Evolutionary conservation across 352 stramenopile genomes (phyloP), one percentile per base, ranked within the genome.

Genomic region (Phytophthora sansomeana): DNA sequence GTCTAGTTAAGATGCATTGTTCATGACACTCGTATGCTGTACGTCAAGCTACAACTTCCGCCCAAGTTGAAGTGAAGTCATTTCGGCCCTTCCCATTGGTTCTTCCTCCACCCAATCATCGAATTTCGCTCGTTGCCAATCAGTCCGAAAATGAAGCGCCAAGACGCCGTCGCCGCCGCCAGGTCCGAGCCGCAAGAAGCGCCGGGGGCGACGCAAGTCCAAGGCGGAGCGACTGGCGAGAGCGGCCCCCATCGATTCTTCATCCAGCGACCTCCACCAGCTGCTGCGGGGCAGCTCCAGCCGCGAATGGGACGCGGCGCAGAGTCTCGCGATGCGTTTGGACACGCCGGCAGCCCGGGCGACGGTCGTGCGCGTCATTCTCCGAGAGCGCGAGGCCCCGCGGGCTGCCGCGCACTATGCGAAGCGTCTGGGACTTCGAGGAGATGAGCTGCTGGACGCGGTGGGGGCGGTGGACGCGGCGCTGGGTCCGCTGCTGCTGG

Each of bases 361-460:
- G 26, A 57, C 72, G 10, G 52, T 92, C 21, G 62, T 92, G 6
- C 58, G 53, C 6, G 52, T 53, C 10, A 67, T 93, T 58, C 60
- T 93, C 38, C 65, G 62, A 35, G 24, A 64, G 7, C 75, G 72
- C 14, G 32, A 75, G 30, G 74, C 69, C n/a, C 75, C 77, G 4
- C 74, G 73, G 36, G 83, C 83, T 4, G 85, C 83, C 3, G 85
- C 77, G 17, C 85, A 93, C 55, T 93, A 93, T 70, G 77, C 80
- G 21, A 80, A 83, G 56, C 83, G 85, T 1, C 65, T 93, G 28
- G 52, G 63, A 38, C 13, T 90, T 38, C 32, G 39, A 6, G 44
- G 62, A 2, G 28, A 69, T 30, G 78, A 83, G 30, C 47, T 87
- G 5, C 16, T 91, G 56, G 38, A 11, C 16, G 47, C 60, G 2